phyloP scores from a whole-genome alignment of 495 filamentous ascomycete genomes.

The Usnea hakonensis region DNA sequence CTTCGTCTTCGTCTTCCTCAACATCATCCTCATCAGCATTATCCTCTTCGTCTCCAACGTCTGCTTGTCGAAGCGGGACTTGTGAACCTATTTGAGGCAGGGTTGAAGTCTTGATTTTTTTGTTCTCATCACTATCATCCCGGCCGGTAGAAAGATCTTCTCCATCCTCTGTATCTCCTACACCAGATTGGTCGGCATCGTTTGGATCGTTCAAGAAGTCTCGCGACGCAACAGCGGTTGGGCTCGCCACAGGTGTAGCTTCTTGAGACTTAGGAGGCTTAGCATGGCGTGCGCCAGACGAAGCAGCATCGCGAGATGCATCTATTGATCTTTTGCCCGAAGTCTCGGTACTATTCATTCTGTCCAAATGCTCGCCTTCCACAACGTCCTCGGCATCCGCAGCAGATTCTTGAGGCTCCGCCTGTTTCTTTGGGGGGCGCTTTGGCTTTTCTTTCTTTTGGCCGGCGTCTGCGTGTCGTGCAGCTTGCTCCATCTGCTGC shows the following conservation, averaged over 20 bases:
- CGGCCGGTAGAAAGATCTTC: constrained; percentile 66
- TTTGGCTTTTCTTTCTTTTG: constrained; percentile 88
- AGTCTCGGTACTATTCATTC: constrained; percentile 44
- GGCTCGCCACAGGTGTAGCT: constrained; percentile 34
- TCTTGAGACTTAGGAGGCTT: constrained; percentile 48
- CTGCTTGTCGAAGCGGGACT: constrained; percentile 28
- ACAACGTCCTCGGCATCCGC: constrained; percentile 29
- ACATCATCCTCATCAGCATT: constrained; percentile 53
- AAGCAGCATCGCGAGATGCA: constrained; percentile 35
- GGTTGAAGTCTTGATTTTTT: constrained; percentile 22
- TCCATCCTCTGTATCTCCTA: constrained; percentile 76
- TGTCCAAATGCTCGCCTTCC: constrained; percentile 36
- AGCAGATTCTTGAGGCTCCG: constrained; percentile 46
- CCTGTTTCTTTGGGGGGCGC: constrained; percentile 66
- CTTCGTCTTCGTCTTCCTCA: constrained; percentile 77
- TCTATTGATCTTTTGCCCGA: constrained; percentile 53
- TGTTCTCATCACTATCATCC: constrained; percentile 62
- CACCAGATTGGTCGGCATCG: constrained; percentile 83
- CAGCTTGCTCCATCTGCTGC: constrained; percentile 81
- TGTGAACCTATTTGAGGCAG: constrained; percentile 25
- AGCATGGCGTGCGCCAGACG: constrained; percentile 11
- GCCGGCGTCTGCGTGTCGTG: constrained; percentile 66
- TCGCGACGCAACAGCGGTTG: constrained; percentile 39
- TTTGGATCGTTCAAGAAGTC: constrained; percentile 69
- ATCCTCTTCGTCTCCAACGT: constrained; percentile 39